phyloP scores from a whole-genome alignment of 1,139 yeast genomes.

The Geotrichum reessii region DNA sequence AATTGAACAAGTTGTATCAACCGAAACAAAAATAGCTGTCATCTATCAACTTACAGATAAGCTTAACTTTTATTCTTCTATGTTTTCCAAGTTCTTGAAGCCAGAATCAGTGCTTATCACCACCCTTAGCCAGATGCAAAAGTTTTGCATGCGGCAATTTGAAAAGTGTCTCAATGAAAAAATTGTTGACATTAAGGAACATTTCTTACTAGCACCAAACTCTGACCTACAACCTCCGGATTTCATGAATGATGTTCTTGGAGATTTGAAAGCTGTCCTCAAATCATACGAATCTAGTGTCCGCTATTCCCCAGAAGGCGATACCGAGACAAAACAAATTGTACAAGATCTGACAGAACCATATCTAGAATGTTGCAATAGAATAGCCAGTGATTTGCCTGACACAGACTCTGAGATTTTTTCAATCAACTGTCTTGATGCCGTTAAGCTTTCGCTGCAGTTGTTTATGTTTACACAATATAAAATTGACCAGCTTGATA shows the following conservation, averaged over 20 bases:
- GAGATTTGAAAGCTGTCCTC: slow-evolving; percentile 34
- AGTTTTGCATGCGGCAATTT: slow-evolving; percentile 31
- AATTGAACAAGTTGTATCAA: slow-evolving; percentile 62
- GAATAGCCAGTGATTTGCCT: slow-evolving; percentile 29
- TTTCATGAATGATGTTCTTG: slow-evolving; percentile 33
- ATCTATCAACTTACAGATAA: slow-evolving; percentile 58
- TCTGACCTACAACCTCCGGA: slow-evolving; percentile 37
- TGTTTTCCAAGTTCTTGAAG: slow-evolving; percentile 49
- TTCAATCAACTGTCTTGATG: slow-evolving; percentile 37
- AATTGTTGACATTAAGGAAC: slow-evolving; percentile 23
- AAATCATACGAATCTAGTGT: slow-evolving; percentile 35
- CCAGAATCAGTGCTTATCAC: slow-evolving; percentile 24
- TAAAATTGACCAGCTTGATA: slow-evolving; percentile 34
- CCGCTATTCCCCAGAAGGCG: slow-evolving; percentile 27
- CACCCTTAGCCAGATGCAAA: slow-evolving; percentile 28
- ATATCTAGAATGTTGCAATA: slow-evolving; percentile 33
- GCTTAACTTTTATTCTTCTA: slow-evolving; percentile 60
- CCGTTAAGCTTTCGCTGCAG: slow-evolving; percentile 31
- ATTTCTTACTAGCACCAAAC: slow-evolving; percentile 17
- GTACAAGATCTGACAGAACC: slow-evolving; percentile 36
- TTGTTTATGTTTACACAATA: slow-evolving; percentile 30
- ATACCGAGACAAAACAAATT: slow-evolving; percentile 28
- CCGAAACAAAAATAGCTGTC: slow-evolving; percentile 53
- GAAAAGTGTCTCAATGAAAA: slow-evolving; percentile 29
- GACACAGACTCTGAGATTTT: slow-evolving; percentile 31